These are phyloP conservation scores for Litsea cubeba DNA, from an alignment of 164 flowering plant species.

Conservation along the genomic window DNA sequence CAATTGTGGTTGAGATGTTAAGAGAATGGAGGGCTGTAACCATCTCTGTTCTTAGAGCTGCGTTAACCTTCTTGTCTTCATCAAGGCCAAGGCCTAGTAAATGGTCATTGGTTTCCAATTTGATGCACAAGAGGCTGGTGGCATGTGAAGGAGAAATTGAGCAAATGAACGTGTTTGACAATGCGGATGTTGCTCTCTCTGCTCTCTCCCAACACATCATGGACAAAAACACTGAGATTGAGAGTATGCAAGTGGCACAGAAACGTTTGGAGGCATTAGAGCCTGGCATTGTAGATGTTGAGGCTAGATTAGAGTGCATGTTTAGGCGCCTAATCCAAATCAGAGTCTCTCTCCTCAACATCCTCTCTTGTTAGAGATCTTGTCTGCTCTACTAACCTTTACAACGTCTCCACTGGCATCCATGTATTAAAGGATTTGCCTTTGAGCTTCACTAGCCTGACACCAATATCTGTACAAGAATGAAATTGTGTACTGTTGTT, in stretches of 20 bases:
- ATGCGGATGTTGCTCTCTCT: conserved; percentile 27
- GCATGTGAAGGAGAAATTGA: conserved; percentile 14
- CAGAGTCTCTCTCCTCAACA: conserved; percentile 55
- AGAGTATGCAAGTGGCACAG: conserved; percentile 23
- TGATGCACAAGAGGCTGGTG: conserved; percentile 26
- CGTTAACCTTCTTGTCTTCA: conserved; percentile 25
- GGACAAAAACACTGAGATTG: conserved; percentile 15
- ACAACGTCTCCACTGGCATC: conserved; percentile 3
- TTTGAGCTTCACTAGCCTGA: background rate
- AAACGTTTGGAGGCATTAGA: conserved; percentile 51
- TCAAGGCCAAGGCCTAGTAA: conserved; percentile 21
- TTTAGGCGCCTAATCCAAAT: conserved; percentile 52
- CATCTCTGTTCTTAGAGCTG: conserved; percentile 27
- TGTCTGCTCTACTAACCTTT: background rate
- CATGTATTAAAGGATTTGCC: conserved; percentile 14
- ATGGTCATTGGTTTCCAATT: conserved; percentile 32
- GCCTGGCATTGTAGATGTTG: conserved; percentile 37
- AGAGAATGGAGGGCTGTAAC: conserved; percentile 27
- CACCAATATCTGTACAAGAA: no score
- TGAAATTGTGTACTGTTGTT: no score
- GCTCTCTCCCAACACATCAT: background rate
- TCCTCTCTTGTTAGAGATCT: conserved; percentile 27
- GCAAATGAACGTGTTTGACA: conserved; percentile 31
- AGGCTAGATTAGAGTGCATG: conserved; percentile 41
- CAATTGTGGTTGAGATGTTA: conserved; percentile 21